Base-by-base conservation (phyloP, 129 eudicot genomes). In the Calendula officinalis region DNA sequence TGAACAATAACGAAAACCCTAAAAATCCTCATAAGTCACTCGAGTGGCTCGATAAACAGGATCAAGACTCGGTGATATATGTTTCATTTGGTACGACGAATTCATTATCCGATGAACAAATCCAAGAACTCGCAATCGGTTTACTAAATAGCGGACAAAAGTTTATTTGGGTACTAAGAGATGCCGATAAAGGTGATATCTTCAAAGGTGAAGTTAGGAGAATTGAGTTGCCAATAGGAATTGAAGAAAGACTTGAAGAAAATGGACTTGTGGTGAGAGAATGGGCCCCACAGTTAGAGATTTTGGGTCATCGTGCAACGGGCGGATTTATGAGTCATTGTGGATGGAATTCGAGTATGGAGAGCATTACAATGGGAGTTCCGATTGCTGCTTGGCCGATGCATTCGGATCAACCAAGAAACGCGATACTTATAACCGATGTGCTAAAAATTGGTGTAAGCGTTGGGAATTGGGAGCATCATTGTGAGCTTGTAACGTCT, bases 321-420 rank as follows among this genome's bases (percentile, higher is more conserved):
- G 30, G 30, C 30, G 30, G 30, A 2, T 22, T 22, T 22, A 22
- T 22, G 30, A 22, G 30, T 22, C 30, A 22, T 22, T 22, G 30
- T 22, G 30, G 30, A 2, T 22, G 30, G 30, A 22, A 80, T 22
- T 80, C 85, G 45, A 37, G 78, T 22, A 60, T 80, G 68, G 78
- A 80, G 59, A 80, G 85, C 50, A 61, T 80, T 13, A 45, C 69
- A 8, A 66, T 71, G 75, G 85, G 85, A 47, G 81, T 80, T 10
- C 85, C 85, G 0, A 44, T 80, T 3, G 78, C 71, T 2, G 51
- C 81, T 5, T 80, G 85, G 85, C 81, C 81, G 0, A 80, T 80
- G 81, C 85, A 80, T 56, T 80, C 85, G 4, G 85, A 80, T 14
- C 85, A 76, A 46, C 81, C 81, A 14, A 45, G 60, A n/a, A 80